Percentiles rank a stretch among this genome's conserved stretches.
Conservation (phyloP, 2,329 filamentous ascomycete species). For the Sclerotinia borealis region DNA sequence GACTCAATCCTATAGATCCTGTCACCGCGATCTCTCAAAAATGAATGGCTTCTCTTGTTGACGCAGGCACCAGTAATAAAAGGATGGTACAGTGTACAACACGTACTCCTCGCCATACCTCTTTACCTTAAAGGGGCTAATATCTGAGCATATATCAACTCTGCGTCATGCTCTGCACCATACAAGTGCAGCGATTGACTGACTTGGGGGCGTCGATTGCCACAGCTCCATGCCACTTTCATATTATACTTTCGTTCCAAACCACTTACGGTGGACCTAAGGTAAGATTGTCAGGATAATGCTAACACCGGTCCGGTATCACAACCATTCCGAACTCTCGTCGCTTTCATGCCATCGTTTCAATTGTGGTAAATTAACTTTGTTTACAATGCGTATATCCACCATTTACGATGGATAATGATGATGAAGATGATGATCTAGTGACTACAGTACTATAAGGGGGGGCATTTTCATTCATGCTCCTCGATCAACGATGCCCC, state of each 20-base stretch:
- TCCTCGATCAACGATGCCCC: constrained; percentile 4
- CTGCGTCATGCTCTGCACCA: background rate
- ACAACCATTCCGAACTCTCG: background rate
- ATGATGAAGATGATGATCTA: background rate
- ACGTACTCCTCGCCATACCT: background rate
- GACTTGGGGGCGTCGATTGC: background rate
- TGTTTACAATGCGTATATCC: constrained; percentile 3
- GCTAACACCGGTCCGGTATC: background rate
- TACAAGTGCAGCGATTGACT: background rate
- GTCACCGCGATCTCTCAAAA: constrained; percentile 3
- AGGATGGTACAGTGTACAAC: background rate
- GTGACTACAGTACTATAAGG: constrained; percentile 3
- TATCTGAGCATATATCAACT: background rate
- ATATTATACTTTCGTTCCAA: background rate
- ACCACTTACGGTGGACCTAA: background rate
- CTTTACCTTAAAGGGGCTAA: background rate
- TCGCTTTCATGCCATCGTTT: background rate
- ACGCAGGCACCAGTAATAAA: background rate
- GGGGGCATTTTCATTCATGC: constrained; percentile 3
- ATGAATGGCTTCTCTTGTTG: background rate
- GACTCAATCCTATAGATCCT: constrained; percentile 5
- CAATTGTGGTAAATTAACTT: constrained; percentile 8
- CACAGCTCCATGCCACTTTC: background rate
- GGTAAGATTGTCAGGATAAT: constrained; percentile 1
- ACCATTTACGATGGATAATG: background rate